Percentiles rank a stretch among this genome's conserved stretches.
phyloP scores from a whole-genome alignment of 1,139 yeast genomes.

The Meyerozyma sp. region DNA sequence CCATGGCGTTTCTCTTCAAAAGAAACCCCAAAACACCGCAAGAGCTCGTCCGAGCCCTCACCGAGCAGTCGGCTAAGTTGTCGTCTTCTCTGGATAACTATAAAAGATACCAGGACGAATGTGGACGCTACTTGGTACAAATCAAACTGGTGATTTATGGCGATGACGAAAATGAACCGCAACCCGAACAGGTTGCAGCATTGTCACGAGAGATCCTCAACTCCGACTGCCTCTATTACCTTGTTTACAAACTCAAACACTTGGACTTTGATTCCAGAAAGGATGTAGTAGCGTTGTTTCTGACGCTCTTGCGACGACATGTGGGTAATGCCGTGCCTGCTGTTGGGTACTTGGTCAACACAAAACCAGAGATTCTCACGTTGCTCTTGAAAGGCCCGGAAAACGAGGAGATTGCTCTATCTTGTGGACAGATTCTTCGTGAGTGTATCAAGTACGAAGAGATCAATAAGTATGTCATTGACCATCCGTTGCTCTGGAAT shows the following conservation, averaged over 20 bases:
- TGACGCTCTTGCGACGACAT: conserved; percentile 74
- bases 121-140: conserved; percentile 62
- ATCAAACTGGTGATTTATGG: conserved; percentile 69
- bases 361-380: conserved; percentile 59
- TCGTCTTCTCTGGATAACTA: conserved; percentile 51
- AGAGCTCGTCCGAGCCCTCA: conserved; percentile 71
- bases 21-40: conserved; percentile 89
- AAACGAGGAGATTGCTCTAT: conserved; percentile 62
- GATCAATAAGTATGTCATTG: conserved; percentile 54
- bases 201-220: conserved; percentile 72
- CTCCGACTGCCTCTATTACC: conserved; percentile 61
- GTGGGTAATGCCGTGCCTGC: conserved; percentile 78
- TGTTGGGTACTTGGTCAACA: conserved; percentile 67
- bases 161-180: conserved; percentile 64
- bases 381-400: conserved; percentile 69
- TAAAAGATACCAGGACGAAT: conserved; percentile 70
- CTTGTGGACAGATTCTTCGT: conserved; percentile 74
- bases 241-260: conserved; percentile 52
- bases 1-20: conserved; percentile 85
- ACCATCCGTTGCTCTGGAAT: conserved; percentile 65
- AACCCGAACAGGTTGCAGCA: conserved; percentile 69
- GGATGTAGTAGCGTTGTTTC: conserved; percentile 70
- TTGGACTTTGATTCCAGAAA: conserved; percentile 89
- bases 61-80: conserved; percentile 66
- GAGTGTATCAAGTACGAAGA: conserved; percentile 82